Conservation (phyloP, 495 filamentous ascomycete genomes). For the Talaromyces ruber region DNA sequence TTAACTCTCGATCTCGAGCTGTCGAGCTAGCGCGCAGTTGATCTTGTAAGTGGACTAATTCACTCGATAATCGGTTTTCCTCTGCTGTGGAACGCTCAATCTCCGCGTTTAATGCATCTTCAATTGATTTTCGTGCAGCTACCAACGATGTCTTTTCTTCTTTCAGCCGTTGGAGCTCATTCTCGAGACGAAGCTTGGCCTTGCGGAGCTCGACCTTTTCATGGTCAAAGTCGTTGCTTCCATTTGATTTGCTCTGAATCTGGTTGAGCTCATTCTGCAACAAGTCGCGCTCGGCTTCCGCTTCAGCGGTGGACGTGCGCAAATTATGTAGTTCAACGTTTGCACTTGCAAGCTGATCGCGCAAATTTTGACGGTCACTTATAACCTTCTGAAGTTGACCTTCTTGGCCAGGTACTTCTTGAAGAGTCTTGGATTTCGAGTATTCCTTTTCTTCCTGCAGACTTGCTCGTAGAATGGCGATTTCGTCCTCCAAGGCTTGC, state of each 20-base stretch:
- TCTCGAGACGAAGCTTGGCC: conserved; percentile 49
- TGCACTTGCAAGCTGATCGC: conserved; percentile 53
- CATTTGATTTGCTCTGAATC: conserved; percentile 39
- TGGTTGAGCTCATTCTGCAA: conserved; percentile 47
- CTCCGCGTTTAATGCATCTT: conserved; percentile 46
- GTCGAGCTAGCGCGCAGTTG: conserved; percentile 32
- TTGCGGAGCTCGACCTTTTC: conserved; percentile 56
- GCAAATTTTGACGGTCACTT: conserved; percentile 51
- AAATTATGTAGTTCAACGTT: conserved; percentile 53
- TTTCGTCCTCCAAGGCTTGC: conserved; percentile 70
- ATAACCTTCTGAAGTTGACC: conserved; percentile 38
- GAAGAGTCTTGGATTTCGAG: conserved; percentile 46
- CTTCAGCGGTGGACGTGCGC: conserved; percentile 40
- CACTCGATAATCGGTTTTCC: conserved; percentile 46
- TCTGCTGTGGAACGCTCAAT: conserved; percentile 48
- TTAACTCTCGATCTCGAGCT: conserved; percentile 40
- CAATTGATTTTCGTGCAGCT: conserved; percentile 42
- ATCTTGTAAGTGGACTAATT: conserved; percentile 49
- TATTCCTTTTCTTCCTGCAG: conserved; percentile 68
- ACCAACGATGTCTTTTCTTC: conserved; percentile 46
- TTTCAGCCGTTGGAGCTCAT: conserved; percentile 46
- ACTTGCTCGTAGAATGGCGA: conserved; percentile 64
- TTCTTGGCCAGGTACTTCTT: conserved; percentile 37
- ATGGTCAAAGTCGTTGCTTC: conserved; percentile 48
- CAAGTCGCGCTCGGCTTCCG: conserved; percentile 57